Conservation (phyloP, 768 basidiomycete species). For the Russula sp. region DNA sequence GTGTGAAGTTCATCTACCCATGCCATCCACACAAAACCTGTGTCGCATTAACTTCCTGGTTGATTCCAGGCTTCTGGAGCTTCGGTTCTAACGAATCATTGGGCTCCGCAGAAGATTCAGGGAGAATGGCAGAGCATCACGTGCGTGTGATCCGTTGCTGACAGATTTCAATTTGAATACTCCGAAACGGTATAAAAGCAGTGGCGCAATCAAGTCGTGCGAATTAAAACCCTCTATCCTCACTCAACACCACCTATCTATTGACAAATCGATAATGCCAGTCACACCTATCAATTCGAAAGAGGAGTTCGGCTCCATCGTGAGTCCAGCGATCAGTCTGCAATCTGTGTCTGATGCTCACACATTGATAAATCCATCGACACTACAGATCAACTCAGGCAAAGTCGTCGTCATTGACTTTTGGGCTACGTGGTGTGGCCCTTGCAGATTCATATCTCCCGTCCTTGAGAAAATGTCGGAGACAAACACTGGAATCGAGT, state of each 20-base stretch:
- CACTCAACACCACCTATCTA: not conserved
- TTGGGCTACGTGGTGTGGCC: conserved; percentile 77
- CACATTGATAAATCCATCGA: conserved; percentile 27
- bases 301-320: conserved; percentile 33
- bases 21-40: no score
- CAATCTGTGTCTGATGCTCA: conserved; percentile 1
- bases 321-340: conserved; percentile 35
- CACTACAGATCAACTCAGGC: conserved; percentile 44
- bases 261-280: conserved; percentile 9
- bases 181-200: not conserved
- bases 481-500: conserved; percentile 45
- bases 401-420: conserved; percentile 58
- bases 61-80: no score
- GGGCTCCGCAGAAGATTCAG: no score
- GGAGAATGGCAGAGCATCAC: no score
- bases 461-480: conserved; percentile 53
- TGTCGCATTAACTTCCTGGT: no score
- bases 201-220: not conserved
- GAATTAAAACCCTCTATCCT: not conserved
- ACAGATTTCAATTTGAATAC: not conserved
- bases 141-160: no score
- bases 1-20: no score
- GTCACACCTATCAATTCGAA: not conserved
- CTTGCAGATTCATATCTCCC: conserved; percentile 64
- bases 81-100: no score